These are phyloP conservation scores for Monosporascus sp. DNA, from an alignment of 2,329 filamentous ascomycete genomes.

Conservation along the genomic window DNA sequence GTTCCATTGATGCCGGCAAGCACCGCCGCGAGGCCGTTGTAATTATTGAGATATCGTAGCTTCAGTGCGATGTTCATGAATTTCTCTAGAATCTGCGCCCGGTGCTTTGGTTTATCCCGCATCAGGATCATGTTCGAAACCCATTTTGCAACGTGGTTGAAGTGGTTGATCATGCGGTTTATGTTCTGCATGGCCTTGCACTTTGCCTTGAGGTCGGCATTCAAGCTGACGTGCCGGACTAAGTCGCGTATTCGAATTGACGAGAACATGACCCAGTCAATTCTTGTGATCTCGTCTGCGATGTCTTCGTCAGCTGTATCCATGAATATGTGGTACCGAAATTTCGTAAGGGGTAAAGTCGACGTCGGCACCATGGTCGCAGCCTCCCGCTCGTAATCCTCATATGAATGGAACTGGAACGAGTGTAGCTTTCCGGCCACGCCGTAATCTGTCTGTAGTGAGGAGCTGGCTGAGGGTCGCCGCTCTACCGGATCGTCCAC, in stretches of 20 bases:
- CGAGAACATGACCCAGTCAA: conserved; percentile 98
- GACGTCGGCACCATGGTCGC: conserved; percentile 64
- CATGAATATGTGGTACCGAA: conserved; percentile 88
- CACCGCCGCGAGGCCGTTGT: conserved; percentile 91
- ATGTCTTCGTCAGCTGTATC: conserved; percentile 78
- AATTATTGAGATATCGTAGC: conserved; percentile 89
- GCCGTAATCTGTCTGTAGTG: conserved; percentile 32
- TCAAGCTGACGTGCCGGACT: conserved; percentile 81
- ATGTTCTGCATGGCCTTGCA: conserved; percentile 78
- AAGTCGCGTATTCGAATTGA: conserved; percentile 90
- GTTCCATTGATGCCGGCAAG: conserved; percentile 88
- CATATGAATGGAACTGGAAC: conserved; percentile 60
- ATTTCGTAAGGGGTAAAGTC: conserved; percentile 68
- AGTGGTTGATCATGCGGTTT: conserved; percentile 89
- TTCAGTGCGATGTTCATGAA: conserved; percentile 89
- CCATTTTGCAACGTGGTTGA: conserved; percentile 80
- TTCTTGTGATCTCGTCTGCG: conserved; percentile 85
- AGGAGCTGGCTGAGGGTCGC: conserved; percentile 42
- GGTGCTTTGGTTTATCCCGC: conserved; percentile 92
- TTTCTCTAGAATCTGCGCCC: conserved; percentile 85
- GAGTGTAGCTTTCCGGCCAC: conserved; percentile 33
- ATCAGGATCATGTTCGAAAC: conserved; percentile 80
- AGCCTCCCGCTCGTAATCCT: conserved; percentile 77
- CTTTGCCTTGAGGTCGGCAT: conserved; percentile 63
- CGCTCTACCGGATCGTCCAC: conserved; percentile 39